Base-by-base conservation (phyloP, 2,329 filamentous ascomycete species). In the Plectosphaerella cucumerina region DNA sequence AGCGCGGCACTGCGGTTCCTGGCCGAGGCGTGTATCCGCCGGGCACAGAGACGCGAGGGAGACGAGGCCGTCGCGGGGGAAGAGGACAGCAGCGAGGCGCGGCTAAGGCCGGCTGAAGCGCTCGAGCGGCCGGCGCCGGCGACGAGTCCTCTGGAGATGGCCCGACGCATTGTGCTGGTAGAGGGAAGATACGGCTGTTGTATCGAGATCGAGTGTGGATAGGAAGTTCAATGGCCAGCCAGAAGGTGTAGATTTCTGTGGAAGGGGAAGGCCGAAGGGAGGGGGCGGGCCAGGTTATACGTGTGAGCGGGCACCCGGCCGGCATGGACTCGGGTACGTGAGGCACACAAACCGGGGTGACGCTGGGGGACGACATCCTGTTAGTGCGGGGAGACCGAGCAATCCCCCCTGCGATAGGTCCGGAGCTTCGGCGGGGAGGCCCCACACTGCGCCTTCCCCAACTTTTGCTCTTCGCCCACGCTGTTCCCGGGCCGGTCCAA, bases 21-120 rank as follows among this genome's bases (percentile, higher is more conserved):
- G 11, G 76, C 74, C 31, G 81, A 82, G 58, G 77, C 79, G 60
- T 83, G 78, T 57, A 86, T 68, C 62, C 80, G 74, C 62, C 80
- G 72, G 48, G 72, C 67, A 52, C 78, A 75, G 47, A 69, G 57
- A 55, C 59, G 35, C 51, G 52, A 52, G 42, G 57, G 55, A 52
- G 54, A 26, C 50, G 58, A 54, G 55, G 55, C 53, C 35, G 35
- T 26, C 52, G 54, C 17, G 50, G 55, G 50, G 31, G 55, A 58
- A 37, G 62, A 57, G n/a, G 59, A 54, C 34, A 53, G 46, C 52
- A 60, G 58, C 55, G 58, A 53, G 37, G 56, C 59, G 56, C 58
- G 61, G 49, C 55, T 59, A 50, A 53, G 57, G 46, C 60, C 53
- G 48, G 58, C 56, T 35, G 57, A 50, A 56, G 60, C 59, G 50